Conservation (phyloP, 495 filamentous ascomycete species). For the Tetracladium setigerum region DNA sequence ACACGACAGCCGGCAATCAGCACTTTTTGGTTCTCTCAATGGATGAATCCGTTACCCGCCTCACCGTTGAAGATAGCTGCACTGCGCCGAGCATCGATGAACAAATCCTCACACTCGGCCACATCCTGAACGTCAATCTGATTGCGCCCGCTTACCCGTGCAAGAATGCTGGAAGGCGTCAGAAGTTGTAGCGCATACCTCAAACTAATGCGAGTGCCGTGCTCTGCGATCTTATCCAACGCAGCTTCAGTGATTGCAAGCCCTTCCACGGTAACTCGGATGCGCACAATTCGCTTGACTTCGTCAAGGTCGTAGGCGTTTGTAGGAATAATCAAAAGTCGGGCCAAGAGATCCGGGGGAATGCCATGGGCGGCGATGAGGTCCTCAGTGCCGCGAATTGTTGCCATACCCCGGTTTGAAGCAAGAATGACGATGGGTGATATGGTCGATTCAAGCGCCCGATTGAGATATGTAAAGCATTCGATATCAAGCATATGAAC, state of each 20-base stretch:
- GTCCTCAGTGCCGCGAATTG: constrained; percentile 80
- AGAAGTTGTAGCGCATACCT: constrained; percentile 89
- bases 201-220: constrained; percentile 79
- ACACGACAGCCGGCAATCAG: constrained; percentile 3
- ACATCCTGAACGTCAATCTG: constrained; percentile 79
- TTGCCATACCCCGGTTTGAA: constrained; percentile 87
- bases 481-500: constrained; percentile 99
- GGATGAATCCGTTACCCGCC: constrained; percentile 52
- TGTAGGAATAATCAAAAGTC: constrained; percentile 92
- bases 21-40: constrained; percentile 25
- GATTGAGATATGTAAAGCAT: constrained; percentile 98
- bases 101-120: constrained; percentile 81
- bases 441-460: constrained; percentile 85
- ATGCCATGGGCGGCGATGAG: constrained; percentile 84
- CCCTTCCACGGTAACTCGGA: constrained; percentile 74
- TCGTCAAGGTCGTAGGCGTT: constrained; percentile 76
- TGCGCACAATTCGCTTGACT: constrained; percentile 79
- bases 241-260: constrained; percentile 74
- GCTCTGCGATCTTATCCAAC: constrained; percentile 73
- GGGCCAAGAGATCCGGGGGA: constrained; percentile 83
- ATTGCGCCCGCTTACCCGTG: constrained; percentile 55
- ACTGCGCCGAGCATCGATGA: constrained; percentile 83
- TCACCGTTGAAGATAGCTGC: constrained; percentile 61
- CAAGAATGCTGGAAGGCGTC: constrained; percentile 68
- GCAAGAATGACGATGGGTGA: constrained; percentile 95